phyloP scores from a whole-genome alignment of 169 alveolate species.

The Cryptosporidium tyzzeri region DNA sequence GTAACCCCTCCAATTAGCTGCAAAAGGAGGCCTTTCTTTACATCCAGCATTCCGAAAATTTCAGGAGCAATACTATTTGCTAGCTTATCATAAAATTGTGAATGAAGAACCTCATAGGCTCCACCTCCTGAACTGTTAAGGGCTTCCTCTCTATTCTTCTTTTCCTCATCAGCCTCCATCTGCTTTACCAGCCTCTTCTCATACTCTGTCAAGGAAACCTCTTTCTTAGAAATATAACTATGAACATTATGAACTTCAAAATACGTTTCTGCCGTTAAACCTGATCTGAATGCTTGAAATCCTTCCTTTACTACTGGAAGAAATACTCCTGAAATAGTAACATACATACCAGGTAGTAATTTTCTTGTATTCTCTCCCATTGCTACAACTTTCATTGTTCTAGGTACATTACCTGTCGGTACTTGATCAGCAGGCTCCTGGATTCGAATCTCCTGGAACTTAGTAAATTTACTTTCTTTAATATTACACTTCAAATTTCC shows the following conservation, averaged over 20 bases:
- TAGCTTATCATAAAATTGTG: slow-evolving; percentile 89
- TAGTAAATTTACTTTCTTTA: slow-evolving; percentile 88
- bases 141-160: slow-evolving; percentile 1
- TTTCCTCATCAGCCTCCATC: slow-evolving; percentile 21
- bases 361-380: slow-evolving; percentile 88
- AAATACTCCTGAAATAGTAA: slow-evolving; percentile 89
- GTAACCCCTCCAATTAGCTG: slow-evolving; percentile 95
- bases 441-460: slow-evolving; percentile 93
- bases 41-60: slow-evolving; percentile 96
- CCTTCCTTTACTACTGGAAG: slow-evolving; percentile 88
- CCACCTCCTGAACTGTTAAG: background rate
- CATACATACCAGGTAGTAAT: slow-evolving; percentile 90
- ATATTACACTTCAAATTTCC: slow-evolving; percentile 80
- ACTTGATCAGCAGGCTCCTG: slow-evolving; percentile 95
- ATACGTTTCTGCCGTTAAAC: slow-evolving; percentile 84
- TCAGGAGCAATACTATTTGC: slow-evolving; percentile 98
- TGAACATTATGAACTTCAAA: slow-evolving; percentile 83
- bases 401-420: slow-evolving; percentile 95
- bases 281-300: slow-evolving; percentile 81
- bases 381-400: slow-evolving; percentile 89
- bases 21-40: slow-evolving; percentile 94
- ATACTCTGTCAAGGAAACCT: slow-evolving; percentile 77
- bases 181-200: slow-evolving; percentile 78
- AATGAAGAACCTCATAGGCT: slow-evolving; percentile 44
- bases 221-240: slow-evolving; percentile 79